These are phyloP conservation scores for Calvatia gigantea DNA, from an alignment of 768 basidiomycete genomes.

Conservation along the genomic window DNA sequence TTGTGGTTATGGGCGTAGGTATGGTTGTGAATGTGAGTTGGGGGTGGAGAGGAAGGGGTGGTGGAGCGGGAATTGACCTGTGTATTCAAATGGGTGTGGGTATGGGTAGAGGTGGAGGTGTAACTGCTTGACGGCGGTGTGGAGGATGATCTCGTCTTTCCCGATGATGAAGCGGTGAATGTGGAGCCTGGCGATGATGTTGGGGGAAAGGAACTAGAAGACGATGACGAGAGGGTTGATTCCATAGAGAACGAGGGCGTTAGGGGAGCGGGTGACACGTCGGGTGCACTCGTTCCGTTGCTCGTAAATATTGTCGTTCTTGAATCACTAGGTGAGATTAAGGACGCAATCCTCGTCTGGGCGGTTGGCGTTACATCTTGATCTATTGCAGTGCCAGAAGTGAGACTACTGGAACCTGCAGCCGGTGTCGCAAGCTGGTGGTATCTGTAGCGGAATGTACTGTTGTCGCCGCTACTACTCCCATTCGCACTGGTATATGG, in stretches of 20 bases:
- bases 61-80: not conserved
- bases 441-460: too few species aligned
- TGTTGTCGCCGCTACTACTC: too few species aligned
- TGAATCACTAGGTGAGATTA: not conserved
- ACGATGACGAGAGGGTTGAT: too few species aligned
- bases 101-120: not conserved
- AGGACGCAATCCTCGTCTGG: not conserved
- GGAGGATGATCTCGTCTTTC: not conserved
- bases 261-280: too few species aligned
- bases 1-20: too few species aligned
- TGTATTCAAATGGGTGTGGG: not conserved
- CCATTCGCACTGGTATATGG: not conserved
- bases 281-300: too few species aligned
- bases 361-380: not conserved
- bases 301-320: not conserved
- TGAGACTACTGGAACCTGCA: not conserved
- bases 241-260: too few species aligned
- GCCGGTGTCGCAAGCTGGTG: not conserved
- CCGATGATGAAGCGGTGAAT: not conserved
- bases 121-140: not conserved
- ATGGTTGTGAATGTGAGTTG: not conserved
- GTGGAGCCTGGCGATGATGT: not conserved
- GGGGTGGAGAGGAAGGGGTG: not conserved
- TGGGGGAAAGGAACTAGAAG: not conserved
- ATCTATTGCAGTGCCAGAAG: too few species aligned